phyloP scores from a whole-genome alignment of 805 yeast species.

The Myxozyma mucilagina region DNA sequence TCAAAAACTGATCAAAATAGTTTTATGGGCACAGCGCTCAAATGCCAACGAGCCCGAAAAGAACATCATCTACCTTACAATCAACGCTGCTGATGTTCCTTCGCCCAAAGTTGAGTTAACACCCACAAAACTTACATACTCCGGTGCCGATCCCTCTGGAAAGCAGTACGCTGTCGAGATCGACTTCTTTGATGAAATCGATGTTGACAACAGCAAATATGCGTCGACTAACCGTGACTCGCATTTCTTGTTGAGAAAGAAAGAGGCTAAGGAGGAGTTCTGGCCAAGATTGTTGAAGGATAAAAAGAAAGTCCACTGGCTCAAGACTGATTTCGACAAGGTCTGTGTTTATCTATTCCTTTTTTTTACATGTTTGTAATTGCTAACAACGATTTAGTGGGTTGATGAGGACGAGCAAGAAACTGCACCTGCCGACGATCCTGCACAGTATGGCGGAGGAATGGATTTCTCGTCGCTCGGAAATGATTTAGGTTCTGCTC shows the following conservation, averaged over 20 bases:
- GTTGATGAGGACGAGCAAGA: constrained; percentile 98
- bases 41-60: constrained; percentile 67
- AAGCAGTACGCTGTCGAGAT: constrained; percentile 60
- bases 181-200: constrained; percentile 76
- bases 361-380: neutral
- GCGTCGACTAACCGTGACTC: constrained; percentile 64
- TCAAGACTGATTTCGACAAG: constrained; percentile 90
- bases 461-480: constrained; percentile 44
- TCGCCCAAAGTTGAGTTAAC: constrained; percentile 64
- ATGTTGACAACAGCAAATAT: constrained; percentile 59
- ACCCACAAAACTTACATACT: constrained; percentile 54
- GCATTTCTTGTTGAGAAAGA: constrained; percentile 68
- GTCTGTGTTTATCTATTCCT: constrained; percentile 6
- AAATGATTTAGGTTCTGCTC: constrained; percentile 41
- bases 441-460: constrained; percentile 39
- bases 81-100: constrained; percentile 69
- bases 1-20: constrained; percentile 39
- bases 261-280: constrained; percentile 65
- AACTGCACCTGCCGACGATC: constrained; percentile 54
- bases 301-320: constrained; percentile 71
- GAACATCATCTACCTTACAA: constrained; percentile 73
- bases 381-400: constrained; percentile 53
- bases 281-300: constrained; percentile 97
- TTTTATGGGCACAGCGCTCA: constrained; percentile 97
- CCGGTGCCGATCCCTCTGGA: constrained; percentile 49